These are phyloP conservation scores for Astragalus glycyphyllos DNA, from an alignment of 306 rosid species.

Conservation along the genomic window DNA sequence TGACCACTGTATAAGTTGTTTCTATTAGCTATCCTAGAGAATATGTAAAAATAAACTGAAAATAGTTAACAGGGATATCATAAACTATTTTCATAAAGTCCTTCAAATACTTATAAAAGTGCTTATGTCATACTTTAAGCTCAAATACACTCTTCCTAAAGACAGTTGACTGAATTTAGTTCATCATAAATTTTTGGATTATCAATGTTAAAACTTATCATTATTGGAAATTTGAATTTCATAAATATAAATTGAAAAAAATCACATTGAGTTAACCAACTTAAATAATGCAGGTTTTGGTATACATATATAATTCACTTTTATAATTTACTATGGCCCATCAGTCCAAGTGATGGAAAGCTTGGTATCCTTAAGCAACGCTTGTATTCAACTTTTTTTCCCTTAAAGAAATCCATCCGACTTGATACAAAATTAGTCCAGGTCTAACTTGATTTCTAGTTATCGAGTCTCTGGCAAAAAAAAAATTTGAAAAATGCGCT, in stretches of 20 bases:
- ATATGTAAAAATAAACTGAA: neutral
- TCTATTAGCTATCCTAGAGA: neutral
- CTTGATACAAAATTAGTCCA: neutral
- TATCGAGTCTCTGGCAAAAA: neutral
- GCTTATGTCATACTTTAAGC: neutral
- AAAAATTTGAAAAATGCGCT: neutral
- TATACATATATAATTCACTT: neutral
- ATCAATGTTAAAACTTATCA: neutral
- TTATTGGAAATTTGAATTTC: neutral
- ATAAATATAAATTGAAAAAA: neutral
- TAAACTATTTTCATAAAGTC: neutral
- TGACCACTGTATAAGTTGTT: neutral
- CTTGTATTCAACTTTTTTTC: neutral
- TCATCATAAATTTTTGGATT: neutral
- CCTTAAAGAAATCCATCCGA: neutral
- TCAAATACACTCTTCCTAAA: neutral
- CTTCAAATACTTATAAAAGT: neutral
- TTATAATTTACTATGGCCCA: neutral
- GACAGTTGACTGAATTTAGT: neutral
- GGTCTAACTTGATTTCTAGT: neutral
- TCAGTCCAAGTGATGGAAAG: neutral
- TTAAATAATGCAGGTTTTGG: neutral
- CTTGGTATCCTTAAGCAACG: neutral
- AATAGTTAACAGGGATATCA: neutral
- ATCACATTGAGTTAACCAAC: neutral